Conservation (phyloP, 225 moss, liverwort and hornwort genomes). For the Rhytidiadelphus loreus region DNA sequence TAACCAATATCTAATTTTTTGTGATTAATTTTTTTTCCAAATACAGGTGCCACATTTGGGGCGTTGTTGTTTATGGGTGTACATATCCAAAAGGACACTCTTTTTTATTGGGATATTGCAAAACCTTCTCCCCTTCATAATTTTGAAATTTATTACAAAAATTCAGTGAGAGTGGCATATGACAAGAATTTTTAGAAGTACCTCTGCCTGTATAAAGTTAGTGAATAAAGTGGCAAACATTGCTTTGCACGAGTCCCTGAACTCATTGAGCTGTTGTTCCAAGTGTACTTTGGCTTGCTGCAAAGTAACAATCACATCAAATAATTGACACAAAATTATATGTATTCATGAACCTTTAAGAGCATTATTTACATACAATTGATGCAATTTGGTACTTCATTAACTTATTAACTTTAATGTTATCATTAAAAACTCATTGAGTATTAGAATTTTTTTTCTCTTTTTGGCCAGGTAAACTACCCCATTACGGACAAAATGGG, state of each 20-base stretch:
- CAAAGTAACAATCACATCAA: background rate
- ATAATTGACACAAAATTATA: background rate
- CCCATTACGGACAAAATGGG: too few species aligned
- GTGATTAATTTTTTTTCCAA: accelerated
- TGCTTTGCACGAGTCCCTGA: constrained; percentile 14
- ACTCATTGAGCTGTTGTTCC: constrained; percentile 26
- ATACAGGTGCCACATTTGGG: background rate
- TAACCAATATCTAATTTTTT: background rate
- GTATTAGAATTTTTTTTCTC: too few species aligned
- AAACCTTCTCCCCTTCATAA: background rate
- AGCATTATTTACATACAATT: background rate
- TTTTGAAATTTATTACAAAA: background rate
- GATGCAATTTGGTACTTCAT: too few species aligned
- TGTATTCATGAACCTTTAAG: background rate
- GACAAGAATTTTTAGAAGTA: background rate
- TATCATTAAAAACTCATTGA: background rate
- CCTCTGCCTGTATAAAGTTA: constrained; percentile 66
- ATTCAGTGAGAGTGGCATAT: background rate
- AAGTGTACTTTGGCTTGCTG: constrained; percentile 50
- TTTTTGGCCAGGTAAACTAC: too few species aligned
- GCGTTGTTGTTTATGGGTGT: too few species aligned
- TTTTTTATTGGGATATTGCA: too few species aligned
- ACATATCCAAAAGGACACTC: background rate
- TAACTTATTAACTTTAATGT: background rate
- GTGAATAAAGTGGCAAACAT: constrained; percentile 41